Conservation (phyloP, 2,329 filamentous ascomycete genomes). For the Hypoxylon sp. region DNA sequence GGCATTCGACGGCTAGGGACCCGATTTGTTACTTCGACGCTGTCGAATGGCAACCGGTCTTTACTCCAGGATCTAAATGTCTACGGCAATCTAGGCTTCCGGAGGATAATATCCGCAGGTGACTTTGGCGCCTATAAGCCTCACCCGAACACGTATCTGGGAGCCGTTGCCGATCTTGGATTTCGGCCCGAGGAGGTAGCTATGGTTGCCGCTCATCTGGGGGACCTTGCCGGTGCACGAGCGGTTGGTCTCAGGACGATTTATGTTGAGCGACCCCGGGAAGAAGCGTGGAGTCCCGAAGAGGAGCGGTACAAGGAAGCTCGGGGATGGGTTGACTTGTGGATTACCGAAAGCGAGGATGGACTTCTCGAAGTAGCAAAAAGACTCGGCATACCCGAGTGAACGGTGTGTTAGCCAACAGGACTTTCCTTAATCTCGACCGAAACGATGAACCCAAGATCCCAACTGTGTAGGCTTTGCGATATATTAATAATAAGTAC, state of each 20-base stretch:
- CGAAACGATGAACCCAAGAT: slow-evolving; percentile 9
- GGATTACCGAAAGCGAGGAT: slow-evolving; percentile 66
- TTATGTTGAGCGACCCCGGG: slow-evolving; percentile 77
- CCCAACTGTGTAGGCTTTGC: slow-evolving; percentile 2
- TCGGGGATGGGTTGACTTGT: slow-evolving; percentile 76
- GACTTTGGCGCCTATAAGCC: slow-evolving; percentile 84
- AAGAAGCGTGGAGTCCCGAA: slow-evolving; percentile 73
- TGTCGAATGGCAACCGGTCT: slow-evolving; percentile 80
- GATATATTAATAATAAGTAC: slow-evolving; percentile 21
- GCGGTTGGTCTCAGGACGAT: slow-evolving; percentile 76
- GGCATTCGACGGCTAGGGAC: slow-evolving; percentile 70
- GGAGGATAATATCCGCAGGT: slow-evolving; percentile 74
- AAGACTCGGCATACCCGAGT: slow-evolving; percentile 58
- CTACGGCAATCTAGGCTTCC: slow-evolving; percentile 73
- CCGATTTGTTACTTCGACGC: slow-evolving; percentile 72
- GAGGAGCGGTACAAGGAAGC: slow-evolving; percentile 66
- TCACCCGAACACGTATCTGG: slow-evolving; percentile 75
- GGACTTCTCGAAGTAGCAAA: slow-evolving; percentile 68
- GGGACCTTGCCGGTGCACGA: slow-evolving; percentile 77
- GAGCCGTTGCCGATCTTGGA: slow-evolving; percentile 73
- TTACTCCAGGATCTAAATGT: slow-evolving; percentile 76
- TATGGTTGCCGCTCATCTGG: slow-evolving; percentile 83
- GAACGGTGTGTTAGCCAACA: slow-evolving; percentile 14
- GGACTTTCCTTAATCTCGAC: slow-evolving; percentile 11
- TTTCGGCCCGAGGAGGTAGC: slow-evolving; percentile 73